Conservation (phyloP, 176 grass and related monocot genomes). For the Carex kokanica region DNA sequence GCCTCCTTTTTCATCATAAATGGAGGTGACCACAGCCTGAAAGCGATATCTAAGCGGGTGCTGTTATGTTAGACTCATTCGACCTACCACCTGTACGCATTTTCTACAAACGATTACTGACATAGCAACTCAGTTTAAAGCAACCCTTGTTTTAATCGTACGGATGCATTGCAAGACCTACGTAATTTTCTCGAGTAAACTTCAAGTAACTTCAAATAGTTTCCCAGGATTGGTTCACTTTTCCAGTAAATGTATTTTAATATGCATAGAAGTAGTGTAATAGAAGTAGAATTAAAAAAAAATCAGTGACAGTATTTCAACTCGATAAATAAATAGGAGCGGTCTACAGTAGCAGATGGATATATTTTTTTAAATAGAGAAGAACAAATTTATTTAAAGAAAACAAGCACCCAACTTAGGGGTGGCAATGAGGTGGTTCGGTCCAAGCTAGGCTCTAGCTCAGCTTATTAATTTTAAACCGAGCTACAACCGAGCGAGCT, state of each 20-base stretch:
- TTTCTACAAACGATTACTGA: constrained; percentile 12
- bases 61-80: constrained; percentile 23
- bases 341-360: too few relatives aligned
- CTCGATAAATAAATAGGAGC: background rate
- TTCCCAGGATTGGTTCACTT: background rate
- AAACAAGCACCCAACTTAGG: too few relatives aligned
- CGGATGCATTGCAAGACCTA: background rate
- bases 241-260: background rate
- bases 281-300: background rate
- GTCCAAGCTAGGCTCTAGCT: too few relatives aligned
- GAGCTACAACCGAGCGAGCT: too few relatives aligned
- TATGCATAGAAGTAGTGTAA: background rate
- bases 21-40: background rate
- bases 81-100: constrained; percentile 17
- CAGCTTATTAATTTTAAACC: too few relatives aligned
- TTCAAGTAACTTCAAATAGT: constrained; percentile 5
- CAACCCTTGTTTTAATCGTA: background rate
- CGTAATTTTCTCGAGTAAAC: background rate
- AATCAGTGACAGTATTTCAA: background rate
- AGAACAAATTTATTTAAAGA: too few relatives aligned
- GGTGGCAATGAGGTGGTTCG: too few relatives aligned
- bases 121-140: constrained; percentile 23
- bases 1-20: background rate
- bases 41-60: background rate
- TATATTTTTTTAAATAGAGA: too few relatives aligned